Base-by-base conservation (phyloP, 305 asterid species). In the Lippia alba region DNA sequence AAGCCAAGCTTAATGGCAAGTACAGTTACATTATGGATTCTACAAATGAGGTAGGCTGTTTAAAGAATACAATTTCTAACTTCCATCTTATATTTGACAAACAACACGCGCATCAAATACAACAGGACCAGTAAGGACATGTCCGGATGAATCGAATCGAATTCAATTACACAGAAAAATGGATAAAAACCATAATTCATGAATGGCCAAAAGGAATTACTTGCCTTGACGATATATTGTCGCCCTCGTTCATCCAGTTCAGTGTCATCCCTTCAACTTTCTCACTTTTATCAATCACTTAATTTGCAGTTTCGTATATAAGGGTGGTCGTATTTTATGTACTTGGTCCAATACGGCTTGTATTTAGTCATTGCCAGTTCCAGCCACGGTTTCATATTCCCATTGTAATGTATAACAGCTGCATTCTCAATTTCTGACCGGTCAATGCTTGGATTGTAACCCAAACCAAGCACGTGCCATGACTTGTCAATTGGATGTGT, bases 311-410 rank as follows among this genome's bases (percentile, higher is more conserved):
- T 76, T 54, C 85, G 91, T 40, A 91, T 63, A 55, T 86, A 89
- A 18, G 97, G 97, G 75, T 94, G 99, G 73, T 94, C 92, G 45
- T 76, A 87, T 73, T 88, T 94, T 73, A 94, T 86, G 72, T 91
- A 90, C 84, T 83, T 94, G 41, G 87, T 84, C 99, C 99, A 94
- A 80, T 88, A 91, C 8, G 96, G 80, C 74, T 89, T 88, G 81
- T 94, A 91, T 93, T 89, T 94, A 0, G 91, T 85, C 97, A 94
- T 88, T 53, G 97, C 99, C 88, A 94, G 71, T 78, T 94, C 99
- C 65, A 94, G 80, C 99, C 99, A 94, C 2, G 99, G 99, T 78
- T 94, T 94, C 99, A 94, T 91, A 84, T 94, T 94, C 74, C 99
- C 99, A 6, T 94, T 94, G 71, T 91, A 94, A 82, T 94, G 99